phyloP scores from a whole-genome alignment of 169 alveolate genomes.

The Cryptosporidium baileyi region DNA sequence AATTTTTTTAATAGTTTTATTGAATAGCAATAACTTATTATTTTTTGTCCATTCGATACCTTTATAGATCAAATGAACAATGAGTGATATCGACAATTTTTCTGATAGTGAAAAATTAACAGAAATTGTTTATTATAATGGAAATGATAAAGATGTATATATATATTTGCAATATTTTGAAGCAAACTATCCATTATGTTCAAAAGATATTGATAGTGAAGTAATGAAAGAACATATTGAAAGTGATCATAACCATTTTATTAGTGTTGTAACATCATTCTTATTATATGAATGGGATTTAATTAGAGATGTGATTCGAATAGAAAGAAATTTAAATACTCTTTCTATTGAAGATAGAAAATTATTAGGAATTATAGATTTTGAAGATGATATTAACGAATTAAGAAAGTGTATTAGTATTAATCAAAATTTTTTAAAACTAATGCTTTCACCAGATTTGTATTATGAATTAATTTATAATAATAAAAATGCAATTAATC shows the following conservation, averaged over 20 bases:
- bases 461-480: background rate
- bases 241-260: constrained; percentile 81
- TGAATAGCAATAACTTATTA: too few species aligned
- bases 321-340: constrained; percentile 78
- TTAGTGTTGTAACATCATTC: constrained; percentile 80
- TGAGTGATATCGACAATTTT: constrained; percentile 36
- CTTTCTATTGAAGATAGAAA: constrained; percentile 66
- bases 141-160: constrained; percentile 44
- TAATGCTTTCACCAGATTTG: constrained; percentile 62
- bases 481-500: background rate
- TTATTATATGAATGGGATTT: constrained; percentile 83
- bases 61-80: background rate
- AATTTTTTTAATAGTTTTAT: too few species aligned
- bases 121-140: constrained; percentile 26
- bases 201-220: background rate
- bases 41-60: too few species aligned
- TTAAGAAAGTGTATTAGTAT: background rate
- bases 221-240: constrained; percentile 60
- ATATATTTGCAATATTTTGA: constrained; percentile 13
- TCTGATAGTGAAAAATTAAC: constrained; percentile 37
- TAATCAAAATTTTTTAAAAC: constrained; percentile 38
- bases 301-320: constrained; percentile 78
- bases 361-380: background rate
- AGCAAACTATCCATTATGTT: constrained; percentile 14
- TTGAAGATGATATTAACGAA: constrained; percentile 39